phyloP scores from a whole-genome alignment of 805 yeast genomes.

The Kuraishia cidri region DNA sequence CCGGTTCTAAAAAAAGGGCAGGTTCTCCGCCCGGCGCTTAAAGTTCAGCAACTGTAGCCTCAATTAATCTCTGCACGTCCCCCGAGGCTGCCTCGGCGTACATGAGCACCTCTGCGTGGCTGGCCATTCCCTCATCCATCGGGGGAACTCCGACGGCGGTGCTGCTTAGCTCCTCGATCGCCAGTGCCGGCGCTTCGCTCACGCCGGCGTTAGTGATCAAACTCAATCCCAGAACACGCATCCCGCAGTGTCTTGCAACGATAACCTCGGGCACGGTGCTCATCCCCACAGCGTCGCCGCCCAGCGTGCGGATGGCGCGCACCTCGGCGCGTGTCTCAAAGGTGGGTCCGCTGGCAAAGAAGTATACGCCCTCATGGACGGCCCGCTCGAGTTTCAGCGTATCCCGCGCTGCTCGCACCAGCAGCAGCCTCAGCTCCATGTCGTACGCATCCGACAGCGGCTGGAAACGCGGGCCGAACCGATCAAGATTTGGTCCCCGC shows the following conservation, averaged over 20 bases:
- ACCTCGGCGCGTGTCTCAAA: constrained; percentile 91
- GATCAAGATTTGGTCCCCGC: constrained; percentile 76
- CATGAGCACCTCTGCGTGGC: constrained; percentile 86
- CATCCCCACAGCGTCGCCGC: constrained; percentile 97
- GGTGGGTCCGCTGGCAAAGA: constrained; percentile 87
- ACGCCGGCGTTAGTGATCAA: constrained; percentile 82
- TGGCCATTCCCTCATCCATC: constrained; percentile 70
- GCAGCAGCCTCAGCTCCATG: constrained; percentile 52
- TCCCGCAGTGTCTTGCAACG: constrained; percentile 82
- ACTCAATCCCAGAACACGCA: constrained; percentile 77
- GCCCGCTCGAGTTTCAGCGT: constrained; percentile 35
- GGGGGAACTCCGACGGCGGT: constrained; percentile 28
- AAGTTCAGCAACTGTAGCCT: constrained; percentile 1
- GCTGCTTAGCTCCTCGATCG: constrained; percentile 30
- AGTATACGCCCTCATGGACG: constrained; percentile 82
- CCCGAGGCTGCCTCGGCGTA: constrained; percentile 72
- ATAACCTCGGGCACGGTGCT: constrained; percentile 95
- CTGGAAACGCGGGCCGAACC: constrained; percentile 78
- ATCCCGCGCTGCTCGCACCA: constrained; percentile 13
- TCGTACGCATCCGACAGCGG: constrained; percentile 90
- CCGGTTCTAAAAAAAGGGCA: too few species aligned
- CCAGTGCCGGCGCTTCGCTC: constrained; percentile 59
- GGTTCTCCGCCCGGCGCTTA: too few species aligned
- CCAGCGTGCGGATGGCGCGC: constrained; percentile 57
- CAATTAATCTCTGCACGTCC: constrained; percentile 70